Base-by-base conservation (phyloP, 2,329 filamentous ascomycete species). In the Emericellopsis cladophorae region DNA sequence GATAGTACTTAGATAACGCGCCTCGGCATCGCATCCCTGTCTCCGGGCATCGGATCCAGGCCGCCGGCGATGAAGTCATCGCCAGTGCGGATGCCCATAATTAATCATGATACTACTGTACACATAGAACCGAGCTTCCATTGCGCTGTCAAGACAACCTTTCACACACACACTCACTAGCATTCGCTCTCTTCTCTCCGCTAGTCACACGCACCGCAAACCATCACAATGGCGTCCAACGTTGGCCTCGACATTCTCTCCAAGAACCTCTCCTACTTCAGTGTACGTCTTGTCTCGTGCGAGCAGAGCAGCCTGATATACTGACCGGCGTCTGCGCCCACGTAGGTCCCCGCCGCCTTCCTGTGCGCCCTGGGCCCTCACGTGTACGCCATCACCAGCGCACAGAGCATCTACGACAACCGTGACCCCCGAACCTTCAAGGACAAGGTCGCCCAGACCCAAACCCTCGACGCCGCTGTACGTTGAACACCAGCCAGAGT, bases 321-420 rank as follows among this genome's bases (percentile, higher is more conserved):
- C 6, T 36, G 32, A 31, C 21, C 33, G 39, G 5, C 12, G 26
- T 29, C 26, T 12, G 26, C 26, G 14, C 7, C 21, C 16, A 9
- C 15, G 2, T 37, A 66, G 66, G 54, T 70, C 34, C 66, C 66
- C 5, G 62, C 49, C 1, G 64, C 60, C 22, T 58, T 66, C 40
- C 9, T 57, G 40, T 44, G 61, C 18, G 53, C 54, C 40, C 44
- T 61, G 36, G 23, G 57, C 16, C 63, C 66, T 4, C 57, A 66
- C 35, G 35, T 46, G 11, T 63, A 65, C 42, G 55, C 57, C 31
- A 40, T 49, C 34, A 11, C 42, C 23, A 21, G 46, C 8, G 53
- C 61, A 2, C 56, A 53, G 35, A 55, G 52, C 43, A 51, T 52
- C 39, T 65, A 58, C 40, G 62, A 70, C 46, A 46, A 53, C 5